Percentiles rank a stretch among this genome's conserved stretches.
phyloP scores from a whole-genome alignment of 2,329 filamentous ascomycete genomes.

The Pleochaeta shiraiana region DNA sequence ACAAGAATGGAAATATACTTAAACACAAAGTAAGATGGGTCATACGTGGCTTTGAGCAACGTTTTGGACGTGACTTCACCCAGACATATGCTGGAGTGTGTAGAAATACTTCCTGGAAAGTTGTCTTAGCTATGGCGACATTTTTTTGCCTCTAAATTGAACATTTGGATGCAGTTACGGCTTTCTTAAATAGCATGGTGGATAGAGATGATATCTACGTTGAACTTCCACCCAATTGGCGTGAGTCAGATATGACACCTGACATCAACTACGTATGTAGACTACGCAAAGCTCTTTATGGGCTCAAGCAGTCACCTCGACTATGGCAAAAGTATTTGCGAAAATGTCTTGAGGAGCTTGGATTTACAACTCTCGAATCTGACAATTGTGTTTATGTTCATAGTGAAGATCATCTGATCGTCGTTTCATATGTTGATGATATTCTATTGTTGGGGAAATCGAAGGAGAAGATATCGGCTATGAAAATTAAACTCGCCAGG shows the following conservation, averaged over 20 bases:
- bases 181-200: background rate
- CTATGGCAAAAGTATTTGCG: background rate
- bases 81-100: background rate
- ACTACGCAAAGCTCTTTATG: background rate
- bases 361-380: background rate
- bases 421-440: background rate
- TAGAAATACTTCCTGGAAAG: background rate
- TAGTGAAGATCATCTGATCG: background rate
- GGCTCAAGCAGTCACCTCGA: background rate
- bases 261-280: background rate
- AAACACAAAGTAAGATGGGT: background rate
- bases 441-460: background rate
- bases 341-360: background rate
- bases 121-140: background rate
- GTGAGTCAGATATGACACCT: background rate
- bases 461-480: background rate
- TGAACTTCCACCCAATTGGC: constrained; percentile 1
- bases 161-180: background rate
- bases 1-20: background rate
- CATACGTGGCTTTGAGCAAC: background rate
- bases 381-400: background rate
- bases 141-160: background rate
- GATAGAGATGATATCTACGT: background rate
- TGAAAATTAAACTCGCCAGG: no score
- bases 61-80: background rate